Conservation (phyloP, 2,329 filamentous ascomycete species). For the Colletotrichum aenigma region DNA sequence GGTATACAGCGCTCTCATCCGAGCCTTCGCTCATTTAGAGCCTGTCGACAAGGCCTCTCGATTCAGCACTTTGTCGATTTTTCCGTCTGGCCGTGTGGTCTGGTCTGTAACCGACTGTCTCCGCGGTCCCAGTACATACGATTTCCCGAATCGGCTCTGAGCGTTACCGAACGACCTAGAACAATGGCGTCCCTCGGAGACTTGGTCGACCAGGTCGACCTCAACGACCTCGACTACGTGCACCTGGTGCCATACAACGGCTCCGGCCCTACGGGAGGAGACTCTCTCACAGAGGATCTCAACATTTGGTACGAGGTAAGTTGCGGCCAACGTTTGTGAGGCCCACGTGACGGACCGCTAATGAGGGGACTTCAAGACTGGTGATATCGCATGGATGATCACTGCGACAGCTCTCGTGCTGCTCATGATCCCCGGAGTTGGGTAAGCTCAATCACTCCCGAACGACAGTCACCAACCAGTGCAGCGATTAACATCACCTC, state of each 20-base stretch:
- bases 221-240: conserved; percentile 48
- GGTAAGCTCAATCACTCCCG: conserved; percentile 31
- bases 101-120: background rate
- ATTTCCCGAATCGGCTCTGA: conserved; percentile 6
- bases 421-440: conserved; percentile 92
- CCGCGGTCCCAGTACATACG: background rate
- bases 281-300: conserved; percentile 70
- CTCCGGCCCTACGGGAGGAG: conserved; percentile 67
- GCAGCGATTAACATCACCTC: background rate
- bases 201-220: conserved; percentile 39
- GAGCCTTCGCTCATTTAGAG: conserved; percentile 11
- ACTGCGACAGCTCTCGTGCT: conserved; percentile 81
- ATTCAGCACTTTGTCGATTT: background rate
- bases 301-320: conserved; percentile 80
- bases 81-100: background rate
- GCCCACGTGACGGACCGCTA: background rate
- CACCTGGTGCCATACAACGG: conserved; percentile 66
- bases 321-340: background rate
- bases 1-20: background rate
- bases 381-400: conserved; percentile 87
- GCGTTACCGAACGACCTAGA: background rate
- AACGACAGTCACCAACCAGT: background rate
- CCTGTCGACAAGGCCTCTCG: conserved; percentile 1
- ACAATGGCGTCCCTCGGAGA: conserved; percentile 6
- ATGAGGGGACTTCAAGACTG: conserved; percentile 56